Evolutionary conservation across 352 stramenopile genomes (phyloP), one percentile per base, ranked within the genome.

Genomic region (Thalassiosira hispida): DNA sequence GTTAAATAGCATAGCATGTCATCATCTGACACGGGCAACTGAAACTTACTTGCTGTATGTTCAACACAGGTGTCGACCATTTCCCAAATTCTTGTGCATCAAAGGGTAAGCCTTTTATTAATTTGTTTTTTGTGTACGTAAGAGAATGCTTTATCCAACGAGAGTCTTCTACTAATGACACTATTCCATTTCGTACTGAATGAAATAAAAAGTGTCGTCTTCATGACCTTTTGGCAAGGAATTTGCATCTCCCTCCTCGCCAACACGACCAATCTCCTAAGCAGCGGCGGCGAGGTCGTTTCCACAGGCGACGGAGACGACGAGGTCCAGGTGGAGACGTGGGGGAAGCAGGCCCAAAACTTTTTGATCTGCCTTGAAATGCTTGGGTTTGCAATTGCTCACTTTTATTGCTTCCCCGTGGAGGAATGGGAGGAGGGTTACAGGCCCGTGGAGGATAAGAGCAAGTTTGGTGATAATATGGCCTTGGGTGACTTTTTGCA

Each of bases 311-410:
- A 77, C 42, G 40, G 65, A 9, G 72, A 83, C 9, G 46, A 82
- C 23, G 53, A 72, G 6, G 52, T 73, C 0, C 61, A 79, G 25
- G 52, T 73, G 35, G 70, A 77, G 53, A 75, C 49, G 51, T 93
- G 86, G 84, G 86, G 77, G 0, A 85, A 84, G 49, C 75, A 89
- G 63, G 79, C 86, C 29, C 96, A 99, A 82, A 98, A 99, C 79
- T 94, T 99, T 70, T 93, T 99, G 25, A 98, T 99, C 84, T 99
- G 97, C 88, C 94, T 98, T 52, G 97, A 99, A 88, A 99, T 99
- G 97, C 96, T 98, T 55, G 92, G 98, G 40, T 97, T 98, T 35
- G 93, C 94, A 1, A 91, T 99, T 61, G 97, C 96, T 6, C 97
- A 99, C 87, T 97, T 98, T 47, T 96, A 96, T 73, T 96, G 96